Base-by-base conservation (phyloP, 2,329 filamentous ascomycete species). In the Aspergillus arachidicola region DNA sequence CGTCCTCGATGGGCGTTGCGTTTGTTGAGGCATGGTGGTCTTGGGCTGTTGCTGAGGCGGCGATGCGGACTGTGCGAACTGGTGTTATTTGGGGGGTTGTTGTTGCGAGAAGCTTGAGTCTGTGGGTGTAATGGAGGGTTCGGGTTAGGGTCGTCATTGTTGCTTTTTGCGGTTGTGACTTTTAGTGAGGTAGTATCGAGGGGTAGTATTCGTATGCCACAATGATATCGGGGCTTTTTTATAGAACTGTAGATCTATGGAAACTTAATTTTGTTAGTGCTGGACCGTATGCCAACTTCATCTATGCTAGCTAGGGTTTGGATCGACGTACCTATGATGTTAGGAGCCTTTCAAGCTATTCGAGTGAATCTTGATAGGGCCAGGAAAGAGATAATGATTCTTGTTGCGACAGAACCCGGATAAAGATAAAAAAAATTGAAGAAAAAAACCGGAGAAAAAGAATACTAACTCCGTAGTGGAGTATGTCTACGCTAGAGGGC, bases 61-160 rank as follows among this genome's bases (percentile, higher is more conserved):
- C 62, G 32, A 32, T 36, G 23, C 50, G 51, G 23, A 63, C 50
- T 26, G 51, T 53, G 26, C 58, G 58, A 6, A 26, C 28, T 41
- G n/a, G 46, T 16, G 23, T 21, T 56, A 58, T 62, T 51, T 64
- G 59, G 36, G 51, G 45, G 23, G 58, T 48, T 34, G 57, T 57
- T 9, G 23, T 30, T 50, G 23, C 10, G 54, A 64, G 32, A 10
- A 30, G 9, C 54, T 23, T 36, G 48, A 45, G 60, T 45, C 32
- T 63, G 59, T 51, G 56, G 43, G 64, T 41, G 9, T 51, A 51
- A 38, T 58, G 61, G 26, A 67, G 46, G 43, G 45, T 56, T 38
- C 53, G 54, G 45, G 59, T 32, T 34, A 66, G 30, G n/a, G 54
- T 57, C 14, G 59, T 53, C 62, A 65, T 66, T 58, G 50, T 62